Base-by-base conservation (phyloP, 2,329 filamentous ascomycete genomes). In the Penicillium sumatraense region DNA sequence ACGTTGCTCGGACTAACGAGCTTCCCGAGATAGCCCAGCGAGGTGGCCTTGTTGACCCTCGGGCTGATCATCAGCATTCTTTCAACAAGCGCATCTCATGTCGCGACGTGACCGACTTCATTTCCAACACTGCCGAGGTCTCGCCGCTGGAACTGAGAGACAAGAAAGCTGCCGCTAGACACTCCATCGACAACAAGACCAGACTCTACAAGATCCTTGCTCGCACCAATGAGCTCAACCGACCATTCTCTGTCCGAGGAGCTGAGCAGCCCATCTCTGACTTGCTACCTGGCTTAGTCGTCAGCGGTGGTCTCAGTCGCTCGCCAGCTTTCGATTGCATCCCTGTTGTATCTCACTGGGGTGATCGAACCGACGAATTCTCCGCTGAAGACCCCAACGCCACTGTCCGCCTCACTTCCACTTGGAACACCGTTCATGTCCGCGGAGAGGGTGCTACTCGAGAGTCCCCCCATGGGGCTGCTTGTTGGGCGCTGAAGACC, bases 261-360 rank as follows among this genome's bases (percentile, higher is more conserved):
- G 8, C 21, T 3, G 49, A 44, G 7, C 41, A 50, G 20, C 52
- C 56, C 14, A 38, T 58, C 26, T 56, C 56, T 11, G 56, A 58
- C 18, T 46, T 58, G n/a, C 52, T 58, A 2, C 56, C 56, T 5
- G 56, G 56, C 2, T 13, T 58, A 0, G 21, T 58, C 27, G 40
- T 50, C 23, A 56, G 48, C n/a, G 56, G 56, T 53, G 56, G 56
- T 33, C 49, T 58, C n/a, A 58, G 56, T 26, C 56, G 56, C 40
- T 58, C 56, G 3, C 56, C 56, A 3, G 56, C 56, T 46, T 58
- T 58, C 11, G 56, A 58, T 31, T 55, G 49, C 18, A 21, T 49
- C 11, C 52, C 56, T 24, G 49, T 52, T 21, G 56, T 51, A 5
- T 58, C 56, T 26, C 56, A 58, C 27, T 58, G 56, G 53, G 44